Evolutionary conservation across 768 basidiomycete species (phyloP).

Genomic region (Boletus edulis): DNA sequence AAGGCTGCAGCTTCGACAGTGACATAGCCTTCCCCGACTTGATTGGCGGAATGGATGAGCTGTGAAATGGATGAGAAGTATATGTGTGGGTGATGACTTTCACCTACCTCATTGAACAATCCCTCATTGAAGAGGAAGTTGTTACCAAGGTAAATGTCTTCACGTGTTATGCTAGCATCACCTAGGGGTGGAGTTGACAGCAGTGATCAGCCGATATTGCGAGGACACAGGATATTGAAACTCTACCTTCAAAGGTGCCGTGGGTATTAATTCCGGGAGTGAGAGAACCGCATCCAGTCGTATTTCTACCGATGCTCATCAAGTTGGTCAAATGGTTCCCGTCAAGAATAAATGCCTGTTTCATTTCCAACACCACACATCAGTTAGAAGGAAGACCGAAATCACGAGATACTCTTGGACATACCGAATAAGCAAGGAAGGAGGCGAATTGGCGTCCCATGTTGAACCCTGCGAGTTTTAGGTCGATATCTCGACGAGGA

Average conservation of each 20-base stretch:
- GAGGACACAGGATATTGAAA: not conserved
- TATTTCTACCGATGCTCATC: conserved; percentile 25
- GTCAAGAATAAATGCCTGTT: conserved; percentile 22
- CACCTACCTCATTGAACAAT: not conserved
- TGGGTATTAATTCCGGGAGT: conserved; percentile 19
- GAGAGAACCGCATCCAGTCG: conserved; percentile 3
- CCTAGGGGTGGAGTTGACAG: not conserved
- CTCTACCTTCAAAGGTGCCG: conserved; percentile 21
- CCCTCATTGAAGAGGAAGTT: not conserved
- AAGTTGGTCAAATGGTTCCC: conserved; percentile 25
- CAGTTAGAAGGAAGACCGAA: not conserved
- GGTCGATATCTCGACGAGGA: not conserved
- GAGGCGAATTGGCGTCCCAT: conserved; percentile 13
- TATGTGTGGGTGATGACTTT: no score
- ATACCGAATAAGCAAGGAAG: conserved; percentile 15
- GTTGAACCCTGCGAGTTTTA: conserved; percentile 16
- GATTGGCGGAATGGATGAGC: conserved; percentile 12
- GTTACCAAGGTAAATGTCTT: not conserved
- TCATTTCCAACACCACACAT: not conserved
- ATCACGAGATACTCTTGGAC: not conserved
- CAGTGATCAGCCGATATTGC: not conserved
- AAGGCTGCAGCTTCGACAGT: conserved; percentile 18
- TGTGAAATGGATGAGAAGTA: not conserved
- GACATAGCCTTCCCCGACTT: conserved; percentile 12
- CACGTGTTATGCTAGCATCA: not conserved